These are phyloP conservation scores for Eucalyptus marginata DNA, from an alignment of 345 rosid species.

Conservation along the genomic window DNA sequence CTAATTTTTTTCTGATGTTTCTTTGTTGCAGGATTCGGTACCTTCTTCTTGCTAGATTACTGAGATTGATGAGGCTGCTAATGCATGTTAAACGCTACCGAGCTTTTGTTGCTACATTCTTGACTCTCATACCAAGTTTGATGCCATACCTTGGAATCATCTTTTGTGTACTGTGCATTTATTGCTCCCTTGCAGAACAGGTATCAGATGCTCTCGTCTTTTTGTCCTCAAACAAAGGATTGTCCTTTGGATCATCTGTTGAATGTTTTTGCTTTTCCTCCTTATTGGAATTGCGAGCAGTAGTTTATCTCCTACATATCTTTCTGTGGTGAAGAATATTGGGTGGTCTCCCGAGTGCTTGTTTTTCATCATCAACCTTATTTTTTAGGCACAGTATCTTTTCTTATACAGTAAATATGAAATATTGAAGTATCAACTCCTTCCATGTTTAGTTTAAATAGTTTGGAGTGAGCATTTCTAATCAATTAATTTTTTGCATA, in stretches of 20 bases:
- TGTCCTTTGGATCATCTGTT: not conserved
- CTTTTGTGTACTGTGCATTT: conserved; percentile 78
- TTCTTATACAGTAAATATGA: not conserved
- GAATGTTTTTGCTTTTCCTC: not conserved
- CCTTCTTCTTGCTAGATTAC: conserved; percentile 91
- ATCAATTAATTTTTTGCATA: not conserved
- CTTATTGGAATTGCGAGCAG: not conserved
- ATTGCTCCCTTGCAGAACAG: conserved; percentile 94
- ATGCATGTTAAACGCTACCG: conserved; percentile 67
- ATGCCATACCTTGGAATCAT: conserved; percentile 93
- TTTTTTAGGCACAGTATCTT: not conserved
- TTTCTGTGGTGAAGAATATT: not conserved
- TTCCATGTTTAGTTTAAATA: not conserved
- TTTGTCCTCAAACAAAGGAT: not conserved
- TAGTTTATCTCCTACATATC: not conserved
- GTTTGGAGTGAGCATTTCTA: not conserved
- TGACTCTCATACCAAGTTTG: conserved; percentile 85
- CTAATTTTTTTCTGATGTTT: not conserved
- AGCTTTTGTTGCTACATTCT: conserved; percentile 88
- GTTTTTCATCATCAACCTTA: not conserved
- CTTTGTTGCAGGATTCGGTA: conserved; percentile 73
- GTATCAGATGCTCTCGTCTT: conserved; percentile 9
- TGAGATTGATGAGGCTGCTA: conserved; percentile 79
- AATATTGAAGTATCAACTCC: not conserved
- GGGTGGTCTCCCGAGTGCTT: not conserved